Evolutionary conservation across 2,329 filamentous ascomycete genomes (phyloP).

Genomic region (Xylaria sp.): DNA sequence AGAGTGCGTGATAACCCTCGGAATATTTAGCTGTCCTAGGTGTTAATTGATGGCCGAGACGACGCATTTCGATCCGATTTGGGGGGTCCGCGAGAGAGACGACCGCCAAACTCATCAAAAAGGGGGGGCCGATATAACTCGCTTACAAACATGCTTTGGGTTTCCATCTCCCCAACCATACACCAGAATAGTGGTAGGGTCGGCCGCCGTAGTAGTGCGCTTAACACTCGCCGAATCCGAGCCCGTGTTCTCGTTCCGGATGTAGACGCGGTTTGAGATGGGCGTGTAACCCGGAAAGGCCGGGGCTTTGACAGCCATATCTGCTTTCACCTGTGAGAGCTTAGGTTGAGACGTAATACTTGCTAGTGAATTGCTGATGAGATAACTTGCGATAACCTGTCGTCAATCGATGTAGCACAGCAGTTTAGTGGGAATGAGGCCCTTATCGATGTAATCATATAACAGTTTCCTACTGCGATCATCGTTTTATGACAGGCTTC

Average conservation of each 20-base stretch:
- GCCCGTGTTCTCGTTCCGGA: constrained; percentile 51
- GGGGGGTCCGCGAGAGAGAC: neutral
- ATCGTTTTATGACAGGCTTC: constrained; percentile 6
- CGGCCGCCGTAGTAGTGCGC: constrained; percentile 17
- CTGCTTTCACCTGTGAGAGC: neutral
- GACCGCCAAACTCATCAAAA: neutral
- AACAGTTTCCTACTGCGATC: neutral
- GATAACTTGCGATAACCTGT: neutral
- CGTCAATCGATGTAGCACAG: neutral
- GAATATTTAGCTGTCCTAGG: constrained; percentile 55
- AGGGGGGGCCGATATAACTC: neutral
- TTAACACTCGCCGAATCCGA: constrained; percentile 28
- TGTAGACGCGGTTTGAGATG: constrained; percentile 59
- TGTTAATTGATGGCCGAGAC: constrained; percentile 1
- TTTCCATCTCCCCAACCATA: constrained; percentile 68
- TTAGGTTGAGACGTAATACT: neutral
- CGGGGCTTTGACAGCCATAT: constrained; percentile 39
- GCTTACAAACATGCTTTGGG: constrained; percentile 61
- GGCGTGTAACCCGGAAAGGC: constrained; percentile 57
- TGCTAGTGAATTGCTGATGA: neutral
- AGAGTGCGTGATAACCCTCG: constrained; percentile 61
- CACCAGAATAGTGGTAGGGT: constrained; percentile 60
- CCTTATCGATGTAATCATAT: constrained; percentile 11
- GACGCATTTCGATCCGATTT: neutral
- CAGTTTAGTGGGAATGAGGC: neutral